Percentiles rank a stretch among this genome's conserved stretches.
Evolutionary conservation across 208 protist species (phyloP).

Genomic region (Wallacemonas collosoma): DNA sequence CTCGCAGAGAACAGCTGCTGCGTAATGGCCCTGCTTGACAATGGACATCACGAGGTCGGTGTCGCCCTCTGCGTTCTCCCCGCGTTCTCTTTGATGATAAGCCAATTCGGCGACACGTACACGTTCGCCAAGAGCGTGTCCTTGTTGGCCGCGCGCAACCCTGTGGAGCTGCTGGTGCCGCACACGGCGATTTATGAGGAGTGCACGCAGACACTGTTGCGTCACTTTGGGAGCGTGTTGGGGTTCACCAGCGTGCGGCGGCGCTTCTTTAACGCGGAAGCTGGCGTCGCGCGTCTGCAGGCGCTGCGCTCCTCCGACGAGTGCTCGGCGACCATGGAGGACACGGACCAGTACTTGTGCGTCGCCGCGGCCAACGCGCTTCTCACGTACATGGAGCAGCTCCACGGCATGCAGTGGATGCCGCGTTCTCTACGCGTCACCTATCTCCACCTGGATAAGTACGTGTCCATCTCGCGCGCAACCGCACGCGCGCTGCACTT

Average conservation of each 20-base stretch:
- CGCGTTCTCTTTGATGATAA: conserved; percentile 60
- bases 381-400: conserved; percentile 70
- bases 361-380: conserved; percentile 79
- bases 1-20: conserved; percentile 32
- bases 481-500: conserved; percentile 71
- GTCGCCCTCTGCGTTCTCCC: conserved; percentile 68
- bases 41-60: conserved; percentile 70
- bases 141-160: conserved; percentile 68
- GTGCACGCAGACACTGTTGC: conserved; percentile 63
- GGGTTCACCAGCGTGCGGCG: conserved; percentile 81
- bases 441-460: conserved; percentile 71
- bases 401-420: conserved; percentile 69
- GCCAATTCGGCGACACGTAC: conserved; percentile 78
- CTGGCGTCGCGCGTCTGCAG: conserved; percentile 56
- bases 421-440: conserved; percentile 68
- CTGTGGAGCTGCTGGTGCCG: conserved; percentile 76
- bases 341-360: conserved; percentile 82
- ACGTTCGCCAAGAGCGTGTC: conserved; percentile 71
- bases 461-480: conserved; percentile 59
- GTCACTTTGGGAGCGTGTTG: conserved; percentile 50
- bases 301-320: conserved; percentile 56
- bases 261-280: conserved; percentile 68
- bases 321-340: conserved; percentile 31
- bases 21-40: conserved; percentile 76
- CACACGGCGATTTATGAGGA: conserved; percentile 51